phyloP scores from a whole-genome alignment of 768 basidiomycete species.

The Dioszegia crocea region DNA sequence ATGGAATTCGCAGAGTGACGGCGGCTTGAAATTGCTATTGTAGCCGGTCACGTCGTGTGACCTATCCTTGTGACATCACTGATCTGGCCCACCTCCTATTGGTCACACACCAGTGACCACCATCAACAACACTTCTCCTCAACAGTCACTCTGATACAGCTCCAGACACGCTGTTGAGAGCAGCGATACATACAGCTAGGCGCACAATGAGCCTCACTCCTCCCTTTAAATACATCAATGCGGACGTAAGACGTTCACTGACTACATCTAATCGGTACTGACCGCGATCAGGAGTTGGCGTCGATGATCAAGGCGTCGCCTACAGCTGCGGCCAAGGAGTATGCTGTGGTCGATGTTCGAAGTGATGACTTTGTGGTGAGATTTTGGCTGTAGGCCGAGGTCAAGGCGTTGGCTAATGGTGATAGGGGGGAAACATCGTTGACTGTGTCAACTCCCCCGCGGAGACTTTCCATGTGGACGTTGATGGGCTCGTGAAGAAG shows the following conservation, averaged over 20 bases:
- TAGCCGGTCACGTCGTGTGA: not conserved
- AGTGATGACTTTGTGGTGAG: conserved; percentile 46
- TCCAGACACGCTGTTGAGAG: not conserved
- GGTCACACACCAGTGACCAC: conserved; percentile 4
- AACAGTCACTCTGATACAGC: not conserved
- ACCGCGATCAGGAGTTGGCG: conserved; percentile 36
- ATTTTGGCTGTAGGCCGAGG: not conserved
- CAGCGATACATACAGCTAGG: not conserved
- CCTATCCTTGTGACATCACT: no score
- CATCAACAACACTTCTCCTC: not conserved
- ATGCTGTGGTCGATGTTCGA: conserved; percentile 45
- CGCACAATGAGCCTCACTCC: conserved; percentile 35
- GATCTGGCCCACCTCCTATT: conserved; percentile 7
- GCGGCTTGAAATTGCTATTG: not conserved
- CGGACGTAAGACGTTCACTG: conserved; percentile 25
- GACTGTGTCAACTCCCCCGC: conserved; percentile 43
- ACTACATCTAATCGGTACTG: not conserved
- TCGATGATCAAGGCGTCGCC: conserved; percentile 39
- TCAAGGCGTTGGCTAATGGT: no score
- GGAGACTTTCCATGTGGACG: conserved; percentile 40
- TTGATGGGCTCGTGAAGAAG: conserved; percentile 37
- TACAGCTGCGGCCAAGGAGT: conserved; percentile 14
- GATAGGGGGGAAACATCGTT: conserved; percentile 46
- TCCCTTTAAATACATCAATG: conserved; percentile 41
- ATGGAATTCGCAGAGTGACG: no score